Evolutionary conservation across 2,329 filamentous ascomycete genomes (phyloP), one percentile per base, ranked within the genome.

Genomic region (Aspergillus eucalypticola): DNA sequence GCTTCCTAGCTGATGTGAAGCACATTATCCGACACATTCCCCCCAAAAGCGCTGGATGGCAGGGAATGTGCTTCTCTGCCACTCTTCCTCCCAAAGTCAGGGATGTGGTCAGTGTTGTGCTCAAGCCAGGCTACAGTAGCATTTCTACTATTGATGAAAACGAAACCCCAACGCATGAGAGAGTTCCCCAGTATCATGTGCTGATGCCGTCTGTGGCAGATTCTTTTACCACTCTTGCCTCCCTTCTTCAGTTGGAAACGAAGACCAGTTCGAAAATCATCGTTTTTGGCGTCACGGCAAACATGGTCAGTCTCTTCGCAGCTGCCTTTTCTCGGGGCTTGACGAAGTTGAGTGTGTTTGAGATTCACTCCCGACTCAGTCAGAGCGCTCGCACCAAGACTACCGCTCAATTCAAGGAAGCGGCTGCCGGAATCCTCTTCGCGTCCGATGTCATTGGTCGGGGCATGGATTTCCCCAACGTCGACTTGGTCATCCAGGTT

Each of bases 21-120:
- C 75, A 80, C 53, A 84, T 86, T 35, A 75, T 85, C 29, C 73
- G 72, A 21, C 75, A 77, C 35, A 77, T 86, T 48, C 83, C 83
- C 8, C 74, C 79, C 6, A 85, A 84, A 75, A 75, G 69, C 58
- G 66, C 64, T 6, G 80, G 79, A 38, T 74, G 72, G 72, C 71
- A 73, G 54, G 82, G 81, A 56, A 86, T 97, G 71, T 88, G 97
- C 72, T 96, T 95, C 76, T 96, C 92, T 15, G 93, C 93, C 52
- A 98, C 93, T 15, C 90, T 97, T 46, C 91, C 93, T 49, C 84
- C 86, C 61, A 86, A 92, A 64, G 92, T 98, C 58, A 87, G 96
- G 62, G 81, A 86, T 50, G 83, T 97, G 19, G 92, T 94, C 50
- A 86, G 87, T 61, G 79, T 82, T 65, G 91, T 91, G 2, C 56